A percentile compares a stretch with the other conserved stretches of the same genome.
Evolutionary conservation across 2,329 filamentous ascomycete species (phyloP).

Genomic region (Colletotrichum ledebouriae): DNA sequence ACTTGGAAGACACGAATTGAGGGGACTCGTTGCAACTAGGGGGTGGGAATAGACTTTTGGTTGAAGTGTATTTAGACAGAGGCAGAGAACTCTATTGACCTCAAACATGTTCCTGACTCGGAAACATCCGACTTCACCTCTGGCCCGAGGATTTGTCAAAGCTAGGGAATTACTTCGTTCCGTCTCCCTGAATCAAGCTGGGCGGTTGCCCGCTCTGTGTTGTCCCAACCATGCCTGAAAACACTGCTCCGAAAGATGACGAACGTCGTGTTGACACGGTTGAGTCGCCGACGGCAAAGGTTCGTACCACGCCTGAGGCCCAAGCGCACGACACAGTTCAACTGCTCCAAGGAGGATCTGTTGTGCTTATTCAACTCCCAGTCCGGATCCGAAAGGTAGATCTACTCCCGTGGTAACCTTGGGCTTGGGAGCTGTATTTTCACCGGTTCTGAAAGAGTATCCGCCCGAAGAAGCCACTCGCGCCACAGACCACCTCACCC

Average conservation of each 20-base stretch:
- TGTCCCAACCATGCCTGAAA: conserved; percentile 6
- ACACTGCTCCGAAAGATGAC: not conserved
- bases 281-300: not conserved
- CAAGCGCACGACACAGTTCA: conserved; percentile 26
- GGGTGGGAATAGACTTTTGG: not conserved
- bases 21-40: not conserved
- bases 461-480: conserved; percentile 35
- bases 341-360: conserved; percentile 26
- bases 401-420: conserved; percentile 41
- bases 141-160: not conserved
- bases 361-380: conserved; percentile 46
- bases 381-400: conserved; percentile 45
- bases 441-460: conserved; percentile 41
- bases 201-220: not conserved
- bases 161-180: not conserved
- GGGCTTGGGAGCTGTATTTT: conserved; percentile 42
- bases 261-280: not conserved
- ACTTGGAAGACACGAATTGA: not conserved
- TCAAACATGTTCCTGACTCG: not conserved
- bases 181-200: not conserved
- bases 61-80: not conserved
- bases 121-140: not conserved
- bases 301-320: not conserved
- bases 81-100: not conserved
- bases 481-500: conserved; percentile 49